phyloP scores from a whole-genome alignment of 495 filamentous ascomycete genomes.

The Aspergillus sclerotiicarbonarius region DNA sequence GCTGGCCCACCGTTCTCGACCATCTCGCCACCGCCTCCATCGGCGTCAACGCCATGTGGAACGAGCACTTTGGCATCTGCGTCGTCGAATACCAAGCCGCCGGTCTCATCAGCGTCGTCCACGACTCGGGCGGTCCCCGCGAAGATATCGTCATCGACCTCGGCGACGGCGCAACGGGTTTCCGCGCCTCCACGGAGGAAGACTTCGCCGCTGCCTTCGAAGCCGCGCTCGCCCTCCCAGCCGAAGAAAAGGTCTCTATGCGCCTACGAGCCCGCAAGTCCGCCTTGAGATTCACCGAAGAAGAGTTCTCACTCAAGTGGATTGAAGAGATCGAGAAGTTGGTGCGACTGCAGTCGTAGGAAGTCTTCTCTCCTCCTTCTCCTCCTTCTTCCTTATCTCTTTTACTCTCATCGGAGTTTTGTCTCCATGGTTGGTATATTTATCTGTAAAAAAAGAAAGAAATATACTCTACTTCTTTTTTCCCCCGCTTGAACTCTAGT shows the following conservation, averaged over 20 bases:
- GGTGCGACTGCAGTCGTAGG: conserved; percentile 42
- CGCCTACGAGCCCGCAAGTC: conserved; percentile 70
- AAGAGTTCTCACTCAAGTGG: conserved; percentile 78
- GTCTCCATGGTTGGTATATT: neutral
- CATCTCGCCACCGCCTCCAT: conserved; percentile 72
- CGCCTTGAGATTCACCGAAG: conserved; percentile 81
- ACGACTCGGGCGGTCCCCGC: conserved; percentile 88
- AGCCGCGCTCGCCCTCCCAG: conserved; percentile 65
- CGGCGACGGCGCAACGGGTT: conserved; percentile 77
- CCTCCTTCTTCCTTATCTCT: neutral
- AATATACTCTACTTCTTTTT: neutral
- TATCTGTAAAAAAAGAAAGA: neutral
- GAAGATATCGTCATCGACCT: conserved; percentile 83
- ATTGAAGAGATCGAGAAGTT: conserved; percentile 66
- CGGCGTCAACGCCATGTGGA: conserved; percentile 98
- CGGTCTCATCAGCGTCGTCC: conserved; percentile 85
- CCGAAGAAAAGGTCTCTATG: conserved; percentile 67
- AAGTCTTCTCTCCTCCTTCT: neutral
- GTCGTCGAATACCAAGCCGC: conserved; percentile 98
- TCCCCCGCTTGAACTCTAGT: neutral
- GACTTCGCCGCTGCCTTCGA: conserved; percentile 80
- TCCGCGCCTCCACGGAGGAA: conserved; percentile 70
- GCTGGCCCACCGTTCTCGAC: conserved; percentile 78
- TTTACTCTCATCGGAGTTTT: neutral
- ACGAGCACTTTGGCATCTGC: conserved; percentile 98